Base-by-base conservation (phyloP, 768 basidiomycete species). In the Podaxis sp. region DNA sequence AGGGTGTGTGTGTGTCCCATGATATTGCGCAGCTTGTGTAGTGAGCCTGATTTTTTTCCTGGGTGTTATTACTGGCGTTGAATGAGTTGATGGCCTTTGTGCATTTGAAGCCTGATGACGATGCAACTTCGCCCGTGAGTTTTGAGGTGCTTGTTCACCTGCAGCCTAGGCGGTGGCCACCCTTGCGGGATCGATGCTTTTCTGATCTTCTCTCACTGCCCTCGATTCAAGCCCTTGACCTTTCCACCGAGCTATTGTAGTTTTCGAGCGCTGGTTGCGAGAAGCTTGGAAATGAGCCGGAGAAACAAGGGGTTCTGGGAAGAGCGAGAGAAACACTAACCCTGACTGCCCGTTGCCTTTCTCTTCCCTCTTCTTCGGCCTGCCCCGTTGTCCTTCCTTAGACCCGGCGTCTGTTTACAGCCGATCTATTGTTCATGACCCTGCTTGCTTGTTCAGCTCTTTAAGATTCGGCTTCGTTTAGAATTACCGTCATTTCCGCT, bases 341-440 rank as follows among this genome's bases (percentile, higher is more conserved):
- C 27, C 42, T 40, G 6, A 48, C 53, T 14, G 38, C 23, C 35
- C 59, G 9, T 32, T 32, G 2, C 28, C 7, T 32, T 46, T 55
- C 44, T 3, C 16, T 55, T 61, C 27, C 10, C 18, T 36, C 28
- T 40, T 23, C 18, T 42, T 44, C 23, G 40, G 13, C 48, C 28
- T n/a, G 37, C 44, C 53, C 36, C 36, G 16, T 37, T 9, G 52
- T 54, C 27, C 18, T 27, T 25, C 21, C 1, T 27, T 21, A 53
- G 59, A 53, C 51, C 51, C 47, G 59, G 59, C 54, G 59, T 60
- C 59, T 53, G 6, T 52, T 59, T 53, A 1, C 52, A 54, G 32
- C 10, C 40, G 42, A 35, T 54, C 9, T 25, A 18, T 23, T 32
- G 21, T n/a, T n/a, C n/a, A n/a, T n/a, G n/a, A n/a, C n/a, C n/a